Evolutionary conservation across 257 asterid genomes (phyloP), one percentile per base, ranked within the genome.

Genomic region (Leonotis leonurus): DNA sequence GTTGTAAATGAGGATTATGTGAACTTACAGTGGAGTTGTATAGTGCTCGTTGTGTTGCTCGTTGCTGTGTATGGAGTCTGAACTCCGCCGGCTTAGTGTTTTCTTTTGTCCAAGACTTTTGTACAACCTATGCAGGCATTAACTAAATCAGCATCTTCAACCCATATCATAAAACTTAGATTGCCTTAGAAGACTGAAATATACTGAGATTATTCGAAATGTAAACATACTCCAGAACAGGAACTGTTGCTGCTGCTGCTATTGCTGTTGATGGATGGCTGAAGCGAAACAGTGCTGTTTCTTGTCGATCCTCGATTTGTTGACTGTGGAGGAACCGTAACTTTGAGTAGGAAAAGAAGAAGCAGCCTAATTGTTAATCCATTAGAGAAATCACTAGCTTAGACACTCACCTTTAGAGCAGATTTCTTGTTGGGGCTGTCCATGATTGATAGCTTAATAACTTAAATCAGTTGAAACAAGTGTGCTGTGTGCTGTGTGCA

Each of bases 11-110:
- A 44, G 24, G 11, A 3, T 41, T n/a, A 37, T 41, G 30, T 25
- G 60, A 20, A 71, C 84, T 76, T 61, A 85, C 95, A 2, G 89
- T 60, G 57, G 82, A 81, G 79, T 88, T 72, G 70, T 78, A 88
- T 24, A 81, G n/a, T 13, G 88, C 84, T 3, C 95, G 88, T 26
- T 75, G 84, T 12, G 80, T 78, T 65, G 96, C 95, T 67, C 96
- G 83, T 73, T 88, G 86, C 65, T 83, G 87, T 16, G 92, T 85
- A 16, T 72, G 95, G 71, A 88, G 96, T 64, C 76, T 85, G 71
- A 88, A 76, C 32, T 85, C 95, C 49, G 60, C 55, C 3, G 84
- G 85, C 65, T 35, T 83, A 3, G 87, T 80, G 80, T 76, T 85
- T 54, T 85, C 95, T 76, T 78, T 88, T 16, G 60, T 64, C 67